Percentiles rank a stretch among this genome's conserved stretches.
phyloP scores from a whole-genome alignment of 2,329 filamentous ascomycete genomes.

The Xylariomycetidae sp. region DNA sequence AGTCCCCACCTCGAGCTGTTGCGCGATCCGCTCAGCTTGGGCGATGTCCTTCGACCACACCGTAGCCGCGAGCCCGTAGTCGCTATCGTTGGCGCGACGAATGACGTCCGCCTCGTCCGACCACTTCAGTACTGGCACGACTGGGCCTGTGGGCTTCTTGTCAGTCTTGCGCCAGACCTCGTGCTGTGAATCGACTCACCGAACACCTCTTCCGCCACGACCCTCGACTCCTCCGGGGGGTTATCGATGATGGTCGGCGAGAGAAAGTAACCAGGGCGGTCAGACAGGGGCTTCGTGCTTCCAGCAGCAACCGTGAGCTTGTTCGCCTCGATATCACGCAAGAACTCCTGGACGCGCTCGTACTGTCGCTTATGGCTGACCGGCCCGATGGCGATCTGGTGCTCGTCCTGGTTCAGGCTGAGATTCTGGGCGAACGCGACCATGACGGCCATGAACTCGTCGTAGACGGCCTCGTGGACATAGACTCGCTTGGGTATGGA shows the following conservation, averaged over 20 bases:
- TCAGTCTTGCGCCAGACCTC: too few relatives aligned
- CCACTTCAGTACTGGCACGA: too few relatives aligned
- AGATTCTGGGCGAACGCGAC: constrained; percentile 24
- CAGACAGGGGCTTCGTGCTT: neutral
- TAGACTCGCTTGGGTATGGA: constrained; percentile 49
- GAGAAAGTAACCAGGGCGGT: constrained; percentile 10
- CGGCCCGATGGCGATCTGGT: constrained; percentile 12
- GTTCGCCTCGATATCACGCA: constrained; percentile 15
- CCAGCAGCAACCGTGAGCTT: constrained; percentile 14
- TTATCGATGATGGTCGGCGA: constrained; percentile 18
- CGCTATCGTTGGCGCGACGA: constrained; percentile 60
- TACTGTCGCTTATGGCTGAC: constrained; percentile 20
- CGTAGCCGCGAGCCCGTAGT: constrained; percentile 61
- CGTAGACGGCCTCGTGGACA: constrained; percentile 48
- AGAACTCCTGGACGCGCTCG: constrained; percentile 18
- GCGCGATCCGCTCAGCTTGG: constrained; percentile 1
- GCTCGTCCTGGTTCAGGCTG: constrained; percentile 8
- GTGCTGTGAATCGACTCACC: too few relatives aligned
- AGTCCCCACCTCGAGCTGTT: neutral
- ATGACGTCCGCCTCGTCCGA: too few relatives aligned
- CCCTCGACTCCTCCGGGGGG: constrained; percentile 16
- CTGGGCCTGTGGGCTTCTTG: too few relatives aligned
- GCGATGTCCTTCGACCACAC: constrained; percentile 58
- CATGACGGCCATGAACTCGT: constrained; percentile 38
- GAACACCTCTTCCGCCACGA: constrained; percentile 19